Conservation (phyloP, 495 filamentous ascomycete species). For the Pseudotulostoma volvatum region DNA sequence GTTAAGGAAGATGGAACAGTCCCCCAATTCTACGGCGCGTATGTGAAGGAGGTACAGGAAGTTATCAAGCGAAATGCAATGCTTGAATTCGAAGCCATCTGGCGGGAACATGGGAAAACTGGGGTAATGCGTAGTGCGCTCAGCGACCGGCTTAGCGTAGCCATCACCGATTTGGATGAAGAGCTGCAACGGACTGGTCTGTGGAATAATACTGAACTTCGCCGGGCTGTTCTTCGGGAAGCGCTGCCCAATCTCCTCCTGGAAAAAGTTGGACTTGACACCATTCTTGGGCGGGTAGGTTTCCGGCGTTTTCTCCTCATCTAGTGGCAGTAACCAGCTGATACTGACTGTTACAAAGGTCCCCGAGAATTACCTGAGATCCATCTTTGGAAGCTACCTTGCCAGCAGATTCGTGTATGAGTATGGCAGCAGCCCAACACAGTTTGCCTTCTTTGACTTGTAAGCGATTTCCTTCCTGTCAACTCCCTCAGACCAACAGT, state of each 20-base stretch:
- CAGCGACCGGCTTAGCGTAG: slow-evolving; percentile 72
- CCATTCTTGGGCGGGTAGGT: slow-evolving; percentile 62
- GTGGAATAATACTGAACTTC: slow-evolving; percentile 69
- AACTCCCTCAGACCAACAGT: too few relatives aligned
- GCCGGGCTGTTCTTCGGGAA: slow-evolving; percentile 62
- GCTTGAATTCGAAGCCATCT: slow-evolving; percentile 95
- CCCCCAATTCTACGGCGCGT: slow-evolving; percentile 79
- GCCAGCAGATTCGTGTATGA: slow-evolving; percentile 92
- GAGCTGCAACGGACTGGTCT: slow-evolving; percentile 84
- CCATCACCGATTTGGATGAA: slow-evolving; percentile 89
- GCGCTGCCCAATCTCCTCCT: slow-evolving; percentile 73
- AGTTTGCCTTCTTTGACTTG: slow-evolving; percentile 99
- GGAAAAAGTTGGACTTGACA: slow-evolving; percentile 78
- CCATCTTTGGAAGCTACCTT: slow-evolving; percentile 91
- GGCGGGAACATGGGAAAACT: slow-evolving; percentile 78
- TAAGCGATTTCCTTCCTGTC: slow-evolving; percentile 37
- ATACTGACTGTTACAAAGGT: slow-evolving; percentile 36
- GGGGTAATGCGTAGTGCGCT: slow-evolving; percentile 64
- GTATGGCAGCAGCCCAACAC: slow-evolving; percentile 79
- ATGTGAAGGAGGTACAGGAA: slow-evolving; percentile 81
- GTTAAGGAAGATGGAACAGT: slow-evolving; percentile 56
- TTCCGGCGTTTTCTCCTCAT: not conserved
- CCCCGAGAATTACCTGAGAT: slow-evolving; percentile 77
- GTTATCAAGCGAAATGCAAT: slow-evolving; percentile 78
- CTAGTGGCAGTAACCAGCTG: slow-evolving; percentile 1